Percentiles rank a stretch among this genome's conserved stretches.
Conservation (phyloP, 225 moss, liverwort and hornwort genomes). For the Sphagnum tenellum region DNA sequence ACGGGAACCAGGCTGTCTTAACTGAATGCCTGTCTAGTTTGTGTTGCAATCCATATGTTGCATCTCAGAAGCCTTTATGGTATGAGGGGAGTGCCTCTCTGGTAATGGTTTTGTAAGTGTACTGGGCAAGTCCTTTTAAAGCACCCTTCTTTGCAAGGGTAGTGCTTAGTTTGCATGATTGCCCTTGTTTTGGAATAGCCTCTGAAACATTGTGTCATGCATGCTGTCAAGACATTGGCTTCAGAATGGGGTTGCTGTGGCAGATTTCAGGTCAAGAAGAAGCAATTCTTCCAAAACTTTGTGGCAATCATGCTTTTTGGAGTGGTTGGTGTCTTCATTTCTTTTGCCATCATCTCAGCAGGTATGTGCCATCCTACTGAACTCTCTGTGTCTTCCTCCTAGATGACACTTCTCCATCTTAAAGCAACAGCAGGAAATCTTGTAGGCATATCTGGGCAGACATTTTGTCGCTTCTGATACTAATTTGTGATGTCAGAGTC, state of each 20-base stretch:
- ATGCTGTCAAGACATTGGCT: background rate
- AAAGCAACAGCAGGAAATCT: background rate
- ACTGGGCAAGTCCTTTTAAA: background rate
- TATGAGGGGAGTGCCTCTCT: too few relatives aligned
- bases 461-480: background rate
- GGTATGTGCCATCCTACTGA: slow-evolving; percentile 5
- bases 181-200: background rate
- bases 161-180: background rate
- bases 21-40: too few relatives aligned
- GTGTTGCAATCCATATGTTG: too few relatives aligned
- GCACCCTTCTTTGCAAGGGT: background rate
- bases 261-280: slow-evolving; percentile 80
- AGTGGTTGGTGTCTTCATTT: slow-evolving; percentile 76
- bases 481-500: background rate
- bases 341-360: slow-evolving; percentile 54
- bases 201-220: background rate
- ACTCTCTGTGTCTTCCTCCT: background rate
- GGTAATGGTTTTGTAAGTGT: too few relatives aligned
- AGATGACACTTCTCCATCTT: background rate
- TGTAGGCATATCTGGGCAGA: background rate
- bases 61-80: too few relatives aligned
- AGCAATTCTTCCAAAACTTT: slow-evolving; percentile 77
- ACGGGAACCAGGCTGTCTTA: too few relatives aligned
- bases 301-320: slow-evolving; percentile 71
- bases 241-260: background rate